These are phyloP conservation scores for Rosa hybrid DNA, from an alignment of 331 rosid genomes.

Conservation along the genomic window DNA sequence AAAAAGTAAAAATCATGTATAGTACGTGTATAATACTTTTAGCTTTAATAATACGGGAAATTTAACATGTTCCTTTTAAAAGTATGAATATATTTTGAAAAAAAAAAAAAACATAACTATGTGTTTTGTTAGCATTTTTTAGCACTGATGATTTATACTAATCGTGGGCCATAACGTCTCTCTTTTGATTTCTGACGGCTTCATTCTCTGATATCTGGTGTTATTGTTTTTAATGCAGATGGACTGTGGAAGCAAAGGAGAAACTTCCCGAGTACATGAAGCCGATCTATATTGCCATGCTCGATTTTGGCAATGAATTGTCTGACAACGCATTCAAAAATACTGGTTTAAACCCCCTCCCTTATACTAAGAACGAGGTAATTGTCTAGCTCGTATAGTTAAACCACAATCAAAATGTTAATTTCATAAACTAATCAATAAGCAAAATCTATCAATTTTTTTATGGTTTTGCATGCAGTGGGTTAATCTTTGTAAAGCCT, in stretches of 20 bases:
- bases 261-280: conserved; percentile 38
- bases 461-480: conserved; percentile 22
- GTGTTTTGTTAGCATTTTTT: no score
- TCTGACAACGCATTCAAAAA: background rate
- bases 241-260: conserved; percentile 25
- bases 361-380: conserved; percentile 23
- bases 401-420: no score
- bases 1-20: no score
- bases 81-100: no score
- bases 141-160: no score
- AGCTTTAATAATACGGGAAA: background rate
- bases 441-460: no score
- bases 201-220: no score
- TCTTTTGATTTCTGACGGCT: no score
- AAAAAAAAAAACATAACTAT: no score
- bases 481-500: conserved; percentile 33
- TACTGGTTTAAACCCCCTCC: conserved; percentile 8
- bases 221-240: conserved; percentile 15
- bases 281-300: conserved; percentile 29
- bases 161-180: no score
- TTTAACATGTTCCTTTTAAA: background rate
- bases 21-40: no score
- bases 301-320: conserved; percentile 26
- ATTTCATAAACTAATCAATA: no score
- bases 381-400: background rate